These are phyloP conservation scores for Pneumocystis sp. DNA, from an alignment of 1,139 yeast genomes.

Conservation along the genomic window DNA sequence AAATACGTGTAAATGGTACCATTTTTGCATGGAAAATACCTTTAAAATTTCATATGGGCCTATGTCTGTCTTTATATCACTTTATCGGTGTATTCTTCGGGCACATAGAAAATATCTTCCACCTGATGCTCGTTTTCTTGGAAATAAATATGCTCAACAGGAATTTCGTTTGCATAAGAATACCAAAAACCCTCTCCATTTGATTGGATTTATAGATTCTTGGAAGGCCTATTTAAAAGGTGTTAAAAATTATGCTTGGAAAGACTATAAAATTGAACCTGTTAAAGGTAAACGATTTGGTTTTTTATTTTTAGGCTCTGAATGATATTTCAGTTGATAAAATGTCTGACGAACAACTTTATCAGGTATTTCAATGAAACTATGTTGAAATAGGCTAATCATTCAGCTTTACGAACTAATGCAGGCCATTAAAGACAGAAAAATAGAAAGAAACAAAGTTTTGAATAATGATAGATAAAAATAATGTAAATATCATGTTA, in stretches of 20 bases:
- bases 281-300: neutral
- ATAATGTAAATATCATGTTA: neutral
- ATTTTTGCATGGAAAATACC: no score
- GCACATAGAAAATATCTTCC: neutral
- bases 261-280: neutral
- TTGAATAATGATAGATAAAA: neutral
- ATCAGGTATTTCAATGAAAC: neutral
- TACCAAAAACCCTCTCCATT: neutral
- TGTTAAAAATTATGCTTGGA: neutral
- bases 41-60: neutral
- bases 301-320: neutral
- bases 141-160: neutral
- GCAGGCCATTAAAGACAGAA: neutral
- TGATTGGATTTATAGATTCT: neutral
- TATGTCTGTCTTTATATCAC: neutral
- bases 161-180: neutral
- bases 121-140: neutral
- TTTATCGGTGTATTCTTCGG: neutral
- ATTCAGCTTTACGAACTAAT: neutral
- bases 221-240: neutral
- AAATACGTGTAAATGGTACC: neutral
- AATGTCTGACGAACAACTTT: neutral
- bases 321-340: neutral
- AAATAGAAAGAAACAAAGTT: neutral
- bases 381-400: neutral